These are phyloP conservation scores for Thermomucor indicae-seudaticae DNA, from an alignment of 371 early-diverging fungal genomes.

Conservation along the genomic window DNA sequence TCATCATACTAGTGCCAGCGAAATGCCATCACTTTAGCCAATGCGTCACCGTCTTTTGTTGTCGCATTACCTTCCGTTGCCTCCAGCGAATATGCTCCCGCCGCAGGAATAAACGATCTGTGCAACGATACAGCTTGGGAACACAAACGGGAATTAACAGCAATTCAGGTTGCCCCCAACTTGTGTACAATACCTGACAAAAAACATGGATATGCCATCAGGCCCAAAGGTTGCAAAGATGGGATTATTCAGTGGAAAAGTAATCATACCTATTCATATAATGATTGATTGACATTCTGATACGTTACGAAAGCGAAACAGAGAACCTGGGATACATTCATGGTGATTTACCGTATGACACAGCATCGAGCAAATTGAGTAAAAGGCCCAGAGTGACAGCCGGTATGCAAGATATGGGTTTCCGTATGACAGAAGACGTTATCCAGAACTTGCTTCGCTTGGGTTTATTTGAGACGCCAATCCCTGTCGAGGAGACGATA, in stretches of 20 bases:
- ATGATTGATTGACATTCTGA: no score
- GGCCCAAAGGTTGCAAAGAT: slow-evolving; percentile 80
- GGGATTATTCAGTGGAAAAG: slow-evolving; percentile 80
- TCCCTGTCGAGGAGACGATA: no score
- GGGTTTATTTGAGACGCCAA: no score
- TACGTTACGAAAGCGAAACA: no score
- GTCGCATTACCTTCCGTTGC: slow-evolving; percentile 77
- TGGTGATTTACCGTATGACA: slow-evolving; percentile 80
- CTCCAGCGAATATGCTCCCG: slow-evolving; percentile 86
- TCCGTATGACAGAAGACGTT: background rate
- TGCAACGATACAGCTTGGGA: slow-evolving; percentile 70
- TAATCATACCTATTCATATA: slow-evolving; percentile 69
- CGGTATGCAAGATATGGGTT: slow-evolving; percentile 68
- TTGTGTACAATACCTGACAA: slow-evolving; percentile 73
- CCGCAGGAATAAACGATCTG: slow-evolving; percentile 84
- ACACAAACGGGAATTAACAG: no score
- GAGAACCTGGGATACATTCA: no score
- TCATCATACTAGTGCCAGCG: slow-evolving; percentile 72
- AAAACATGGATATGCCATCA: slow-evolving; percentile 92
- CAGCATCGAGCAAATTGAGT: slow-evolving; percentile 89
- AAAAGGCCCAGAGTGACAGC: slow-evolving; percentile 88
- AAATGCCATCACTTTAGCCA: background rate
- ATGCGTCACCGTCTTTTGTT: no score
- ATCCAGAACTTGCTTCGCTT: no score
- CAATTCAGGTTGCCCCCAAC: no score